Conservation (phyloP, 2,329 filamentous ascomycete genomes). For the Arthrobotrys pseudoclavata region DNA sequence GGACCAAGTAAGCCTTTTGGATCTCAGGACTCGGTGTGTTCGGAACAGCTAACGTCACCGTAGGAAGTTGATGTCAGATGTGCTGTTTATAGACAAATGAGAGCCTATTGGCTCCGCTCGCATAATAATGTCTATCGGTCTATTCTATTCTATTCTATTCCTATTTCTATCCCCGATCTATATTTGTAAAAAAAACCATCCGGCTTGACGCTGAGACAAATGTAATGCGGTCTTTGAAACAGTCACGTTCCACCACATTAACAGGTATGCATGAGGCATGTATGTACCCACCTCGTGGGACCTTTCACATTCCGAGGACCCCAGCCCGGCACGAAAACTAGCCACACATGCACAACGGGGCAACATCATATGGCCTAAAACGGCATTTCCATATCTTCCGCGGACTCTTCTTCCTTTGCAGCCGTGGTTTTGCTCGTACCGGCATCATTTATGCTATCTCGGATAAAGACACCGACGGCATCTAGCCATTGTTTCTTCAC, state of each 20-base stretch:
- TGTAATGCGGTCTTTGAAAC: conserved; percentile 12
- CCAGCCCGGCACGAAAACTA: neutral
- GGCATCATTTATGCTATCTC: conserved; percentile 68
- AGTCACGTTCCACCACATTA: conserved; percentile 6
- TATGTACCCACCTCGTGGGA: conserved; percentile 9
- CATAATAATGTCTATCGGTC: conserved; percentile 23
- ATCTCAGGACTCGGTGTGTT: neutral
- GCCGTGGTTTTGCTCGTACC: conserved; percentile 52
- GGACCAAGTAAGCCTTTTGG: conserved; percentile 31
- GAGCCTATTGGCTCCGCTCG: neutral
- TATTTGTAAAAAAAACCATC: neutral
- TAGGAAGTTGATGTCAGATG: neutral
- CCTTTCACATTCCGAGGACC: conserved; percentile 20
- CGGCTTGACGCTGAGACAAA: neutral
- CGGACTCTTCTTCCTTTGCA: conserved; percentile 70
- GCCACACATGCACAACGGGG: neutral
- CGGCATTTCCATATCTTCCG: conserved; percentile 76
- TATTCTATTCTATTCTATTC: conserved; percentile 32
- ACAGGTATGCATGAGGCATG: neutral
- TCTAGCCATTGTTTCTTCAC: conserved; percentile 75
- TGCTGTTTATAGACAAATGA: neutral
- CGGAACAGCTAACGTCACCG: neutral
- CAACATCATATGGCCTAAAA: conserved; percentile 67
- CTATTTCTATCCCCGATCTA: conserved; percentile 1
- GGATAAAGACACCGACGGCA: conserved; percentile 74